Evolutionary conservation across 1,284 basidiomycete genomes (phyloP), one percentile per base, ranked within the genome.

Genomic region (Agroathelia rolfsii): DNA sequence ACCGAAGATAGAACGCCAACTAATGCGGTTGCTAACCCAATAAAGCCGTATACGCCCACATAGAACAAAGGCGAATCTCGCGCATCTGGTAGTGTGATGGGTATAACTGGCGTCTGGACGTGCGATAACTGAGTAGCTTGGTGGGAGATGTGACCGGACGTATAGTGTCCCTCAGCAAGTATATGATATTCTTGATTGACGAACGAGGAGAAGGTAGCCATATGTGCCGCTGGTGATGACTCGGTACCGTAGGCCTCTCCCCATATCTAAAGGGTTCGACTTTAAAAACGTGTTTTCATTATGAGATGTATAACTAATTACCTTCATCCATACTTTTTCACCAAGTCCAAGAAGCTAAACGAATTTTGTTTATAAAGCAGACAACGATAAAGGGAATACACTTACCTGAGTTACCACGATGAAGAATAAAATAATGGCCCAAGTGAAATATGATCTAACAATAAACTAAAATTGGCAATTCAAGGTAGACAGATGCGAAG

Each of bases 311-410:
- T 20, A 6, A 16, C 13, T 12, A 13, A 61, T 56, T 26, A 68
- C 58, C 51, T 64, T 72, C 38, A 81, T 63, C 75, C 77, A 81
- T 21, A 70, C 38, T 45, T 67, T 72, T 46, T 73, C 70, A 24
- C 42, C 48, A 7, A 69, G 60, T 3, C 59, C 56, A 18, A 69
- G 46, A 15, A 53, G 11, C 42, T 28, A 12, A 6, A 19, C 18
- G 7, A 11, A 9, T 18, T 30, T 20, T 9, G 14, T 30, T 14
- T 15, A 30, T 18, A 14, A 15, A 56, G 55, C 13, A 51, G 41
- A 28, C 35, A 41, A 5, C n/a, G n/a, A n/a, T n/a, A n/a, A n/a
- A 14, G 28, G 6, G 6, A 4, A 7, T 13, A 15, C 11, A 25
- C 37, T 8, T 24, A 51, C 51, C 41, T 61, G 54, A n/a, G 49